Evolutionary conservation across 495 filamentous ascomycete species (phyloP).

Genomic region (Aspergillus egyptiacus): DNA sequence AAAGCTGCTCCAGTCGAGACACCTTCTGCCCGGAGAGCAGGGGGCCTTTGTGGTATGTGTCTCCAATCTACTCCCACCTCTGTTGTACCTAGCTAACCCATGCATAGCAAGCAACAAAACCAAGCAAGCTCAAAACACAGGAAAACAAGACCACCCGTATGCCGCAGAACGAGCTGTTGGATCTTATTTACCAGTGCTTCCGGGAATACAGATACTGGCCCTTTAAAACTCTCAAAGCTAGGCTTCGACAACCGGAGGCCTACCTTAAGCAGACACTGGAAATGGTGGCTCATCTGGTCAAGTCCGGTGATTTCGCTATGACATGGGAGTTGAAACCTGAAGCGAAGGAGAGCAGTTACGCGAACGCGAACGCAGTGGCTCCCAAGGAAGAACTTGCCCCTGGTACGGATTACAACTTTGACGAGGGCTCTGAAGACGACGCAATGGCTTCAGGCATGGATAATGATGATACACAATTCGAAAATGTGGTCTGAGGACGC

Average conservation of each 20-base stretch:
- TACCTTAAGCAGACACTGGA: slow-evolving; percentile 83
- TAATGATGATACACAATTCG: slow-evolving; percentile 70
- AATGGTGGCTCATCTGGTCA: slow-evolving; percentile 72
- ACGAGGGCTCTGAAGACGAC: slow-evolving; percentile 42
- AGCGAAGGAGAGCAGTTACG: slow-evolving; percentile 52
- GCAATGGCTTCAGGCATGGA: slow-evolving; percentile 45
- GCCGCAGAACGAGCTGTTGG: slow-evolving; percentile 77
- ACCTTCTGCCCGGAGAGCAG: slow-evolving; percentile 32
- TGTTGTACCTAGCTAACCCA: slow-evolving; percentile 15
- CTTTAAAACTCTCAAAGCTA: slow-evolving; percentile 68
- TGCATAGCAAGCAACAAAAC: slow-evolving; percentile 34
- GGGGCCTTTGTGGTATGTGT: slow-evolving; percentile 41
- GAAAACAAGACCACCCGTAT: slow-evolving; percentile 83
- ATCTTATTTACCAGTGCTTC: slow-evolving; percentile 77
- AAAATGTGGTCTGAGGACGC: slow-evolving; percentile 51
- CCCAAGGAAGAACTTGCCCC: slow-evolving; percentile 46
- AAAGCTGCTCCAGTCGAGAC: slow-evolving; percentile 33
- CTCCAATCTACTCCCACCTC: background rate
- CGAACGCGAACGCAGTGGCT: slow-evolving; percentile 31
- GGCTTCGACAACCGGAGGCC: slow-evolving; percentile 77
- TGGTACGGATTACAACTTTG: slow-evolving; percentile 34
- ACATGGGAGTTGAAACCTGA: slow-evolving; percentile 77
- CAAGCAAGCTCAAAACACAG: slow-evolving; percentile 42
- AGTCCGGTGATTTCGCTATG: slow-evolving; percentile 73
- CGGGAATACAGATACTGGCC: slow-evolving; percentile 80